Evolutionary conservation across 345 rosid species (phyloP), one percentile per base, ranked within the genome.

Genomic region (Arabis hirsuta): DNA sequence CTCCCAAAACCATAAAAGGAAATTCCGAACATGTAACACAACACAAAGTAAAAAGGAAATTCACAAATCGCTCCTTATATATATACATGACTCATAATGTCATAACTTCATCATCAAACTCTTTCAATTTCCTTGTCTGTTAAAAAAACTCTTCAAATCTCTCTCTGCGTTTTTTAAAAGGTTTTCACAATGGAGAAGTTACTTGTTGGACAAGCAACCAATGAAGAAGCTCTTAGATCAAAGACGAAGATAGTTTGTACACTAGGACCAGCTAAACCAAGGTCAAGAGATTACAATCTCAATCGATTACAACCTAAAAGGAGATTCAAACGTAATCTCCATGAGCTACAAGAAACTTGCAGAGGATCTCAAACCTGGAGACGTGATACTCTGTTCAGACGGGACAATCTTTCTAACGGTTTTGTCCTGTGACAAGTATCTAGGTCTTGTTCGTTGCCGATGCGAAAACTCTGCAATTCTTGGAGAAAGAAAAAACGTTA

Each of bases 201-300:
- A 34, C 61, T 56, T 32, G 42, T 24, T 56, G 61, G 43, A 34
- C 61, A 34, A 56, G 22, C 61, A 16, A 56, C 12, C 44, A 34
- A 34, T 55, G 43, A 12, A 14, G 8, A 12, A 14, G 8, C 13
- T 34, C 61, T 56, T 9, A 34, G 6, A 16, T 56, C 61, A 56
- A 88, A 88, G 86, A 91, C 95, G 13, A 91, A 91, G 83, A 91
- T 91, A 55, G 96, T 91, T 24, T 87, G 97, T 82, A 91, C 97
- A 4, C 87, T 87, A 39, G 97, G 97, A 45, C 97, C 92, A 45
- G 89, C 81, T 84, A 9, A 78, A 70, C 54, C 84, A 82, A 73
- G 85, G 85, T 60, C 84, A 80, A 55, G 88, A 82, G 75, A 75
- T 84, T 44, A 78, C 71, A 14, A 56, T 87, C 43, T 85, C 82